Conservation (phyloP, 257 asterid species). For the Cordia subcordata region DNA sequence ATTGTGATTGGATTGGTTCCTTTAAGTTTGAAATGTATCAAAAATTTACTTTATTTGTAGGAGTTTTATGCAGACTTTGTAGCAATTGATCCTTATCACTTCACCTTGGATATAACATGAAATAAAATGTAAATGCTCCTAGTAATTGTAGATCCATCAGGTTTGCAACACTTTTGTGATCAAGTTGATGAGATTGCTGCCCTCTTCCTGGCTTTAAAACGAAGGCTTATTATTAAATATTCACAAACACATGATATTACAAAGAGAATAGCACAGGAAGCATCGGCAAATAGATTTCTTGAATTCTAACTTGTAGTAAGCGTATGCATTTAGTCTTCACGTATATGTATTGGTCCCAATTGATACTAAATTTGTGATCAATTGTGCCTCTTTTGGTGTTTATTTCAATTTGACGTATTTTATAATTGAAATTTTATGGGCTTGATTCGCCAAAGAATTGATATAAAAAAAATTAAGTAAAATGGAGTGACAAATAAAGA, state of each 20-base stretch:
- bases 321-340: too few relatives aligned
- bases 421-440: too few relatives aligned
- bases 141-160: constrained; percentile 90
- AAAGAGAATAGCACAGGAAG: constrained; percentile 89
- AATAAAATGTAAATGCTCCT: constrained; percentile 88
- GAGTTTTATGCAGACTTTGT: constrained; percentile 94
- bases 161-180: constrained; percentile 72
- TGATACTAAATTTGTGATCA: too few relatives aligned
- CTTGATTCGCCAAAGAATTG: too few relatives aligned
- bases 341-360: too few relatives aligned
- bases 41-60: constrained; percentile 44
- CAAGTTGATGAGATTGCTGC: constrained; percentile 91
- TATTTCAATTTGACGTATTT: too few relatives aligned
- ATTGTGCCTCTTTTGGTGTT: too few relatives aligned
- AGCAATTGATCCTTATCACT: constrained; percentile 78
- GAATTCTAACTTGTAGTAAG: not conserved
- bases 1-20: not conserved
- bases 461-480: too few relatives aligned
- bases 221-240: constrained; percentile 85
- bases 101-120: constrained; percentile 63
- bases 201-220: constrained; percentile 73
- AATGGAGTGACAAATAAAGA: too few relatives aligned
- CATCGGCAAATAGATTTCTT: constrained; percentile 49
- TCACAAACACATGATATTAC: constrained; percentile 85
- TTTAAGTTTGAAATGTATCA: not conserved